phyloP scores from a whole-genome alignment of 2,329 filamentous ascomycete genomes.

The Nemania abortiva region DNA sequence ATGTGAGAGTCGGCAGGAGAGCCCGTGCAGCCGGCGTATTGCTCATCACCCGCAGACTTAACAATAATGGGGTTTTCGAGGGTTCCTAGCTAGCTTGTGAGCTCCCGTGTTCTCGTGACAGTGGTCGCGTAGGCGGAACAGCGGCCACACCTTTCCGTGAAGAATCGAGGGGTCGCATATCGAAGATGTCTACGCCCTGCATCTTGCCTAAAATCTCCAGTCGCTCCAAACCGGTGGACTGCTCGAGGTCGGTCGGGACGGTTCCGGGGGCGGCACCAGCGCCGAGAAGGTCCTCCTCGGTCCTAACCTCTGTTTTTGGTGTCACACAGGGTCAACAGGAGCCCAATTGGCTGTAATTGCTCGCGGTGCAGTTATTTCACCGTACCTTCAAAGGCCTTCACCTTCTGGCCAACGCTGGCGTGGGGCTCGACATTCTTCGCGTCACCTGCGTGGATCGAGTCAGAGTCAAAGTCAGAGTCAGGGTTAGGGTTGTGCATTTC shows the following conservation, averaged over 20 bases:
- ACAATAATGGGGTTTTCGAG: slow-evolving; percentile 90
- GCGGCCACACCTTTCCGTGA: slow-evolving; percentile 78
- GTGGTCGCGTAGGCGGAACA: slow-evolving; percentile 2
- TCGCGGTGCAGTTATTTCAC: slow-evolving; percentile 30
- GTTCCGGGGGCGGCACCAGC: slow-evolving; percentile 85
- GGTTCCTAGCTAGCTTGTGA: slow-evolving; percentile 71
- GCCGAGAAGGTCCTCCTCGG: slow-evolving; percentile 82
- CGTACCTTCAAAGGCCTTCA: slow-evolving; percentile 61
- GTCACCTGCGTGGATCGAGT: slow-evolving; percentile 54
- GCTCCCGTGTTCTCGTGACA: slow-evolving; percentile 34
- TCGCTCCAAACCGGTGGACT: slow-evolving; percentile 97
- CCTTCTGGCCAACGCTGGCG: slow-evolving; percentile 57
- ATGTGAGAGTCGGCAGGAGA: slow-evolving; percentile 91
- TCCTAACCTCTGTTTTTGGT: slow-evolving; percentile 78
- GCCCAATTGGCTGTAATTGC: slow-evolving; percentile 10
- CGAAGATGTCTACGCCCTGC: slow-evolving; percentile 97
- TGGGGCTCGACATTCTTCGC: slow-evolving; percentile 62
- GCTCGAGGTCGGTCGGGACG: slow-evolving; percentile 93
- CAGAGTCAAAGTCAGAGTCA: slow-evolving; percentile 36
- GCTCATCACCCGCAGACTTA: slow-evolving; percentile 93
- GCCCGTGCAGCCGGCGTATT: slow-evolving; percentile 96
- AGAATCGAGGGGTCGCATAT: slow-evolving; percentile 95
- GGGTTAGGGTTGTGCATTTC: too few species aligned
- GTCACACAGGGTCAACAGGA: slow-evolving; percentile 44
- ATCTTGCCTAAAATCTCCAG: slow-evolving; percentile 99